phyloP scores from a whole-genome alignment of 345 rosid species.

The Salix caprea region DNA sequence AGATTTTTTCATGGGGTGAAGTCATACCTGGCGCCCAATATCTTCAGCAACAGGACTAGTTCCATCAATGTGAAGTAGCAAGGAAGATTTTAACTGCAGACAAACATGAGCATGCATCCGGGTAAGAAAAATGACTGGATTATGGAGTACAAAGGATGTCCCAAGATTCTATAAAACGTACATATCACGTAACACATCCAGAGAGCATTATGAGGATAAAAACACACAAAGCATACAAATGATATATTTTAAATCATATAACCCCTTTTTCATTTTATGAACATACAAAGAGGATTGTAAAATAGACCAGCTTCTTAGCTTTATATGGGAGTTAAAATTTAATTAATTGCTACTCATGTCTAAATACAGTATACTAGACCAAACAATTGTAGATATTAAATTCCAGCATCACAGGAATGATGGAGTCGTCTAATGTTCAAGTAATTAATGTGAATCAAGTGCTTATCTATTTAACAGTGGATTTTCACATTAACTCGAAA shows the following conservation, averaged over 20 bases:
- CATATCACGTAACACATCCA: neutral
- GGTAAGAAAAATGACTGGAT: neutral
- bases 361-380: neutral
- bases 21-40: conserved; percentile 93
- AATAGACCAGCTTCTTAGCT: neutral
- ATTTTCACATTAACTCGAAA: neutral
- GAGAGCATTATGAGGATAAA: neutral
- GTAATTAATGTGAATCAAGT: neutral
- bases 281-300: neutral
- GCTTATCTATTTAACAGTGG: neutral
- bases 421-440: neutral
- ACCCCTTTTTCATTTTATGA: neutral
- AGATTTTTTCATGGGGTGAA: neutral
- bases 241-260: neutral
- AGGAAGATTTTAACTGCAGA: conserved; percentile 81
- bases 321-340: neutral
- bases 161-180: neutral
- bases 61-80: conserved; percentile 95
- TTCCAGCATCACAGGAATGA: neutral
- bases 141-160: neutral
- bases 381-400: neutral
- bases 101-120: neutral
- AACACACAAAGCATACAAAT: neutral
- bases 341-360: neutral
- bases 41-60: conserved; percentile 93